Percentiles rank a stretch among this genome's conserved stretches.
phyloP scores from a whole-genome alignment of 225 moss, liverwort and hornwort genomes.

The Marchantia polymorpha region DNA sequence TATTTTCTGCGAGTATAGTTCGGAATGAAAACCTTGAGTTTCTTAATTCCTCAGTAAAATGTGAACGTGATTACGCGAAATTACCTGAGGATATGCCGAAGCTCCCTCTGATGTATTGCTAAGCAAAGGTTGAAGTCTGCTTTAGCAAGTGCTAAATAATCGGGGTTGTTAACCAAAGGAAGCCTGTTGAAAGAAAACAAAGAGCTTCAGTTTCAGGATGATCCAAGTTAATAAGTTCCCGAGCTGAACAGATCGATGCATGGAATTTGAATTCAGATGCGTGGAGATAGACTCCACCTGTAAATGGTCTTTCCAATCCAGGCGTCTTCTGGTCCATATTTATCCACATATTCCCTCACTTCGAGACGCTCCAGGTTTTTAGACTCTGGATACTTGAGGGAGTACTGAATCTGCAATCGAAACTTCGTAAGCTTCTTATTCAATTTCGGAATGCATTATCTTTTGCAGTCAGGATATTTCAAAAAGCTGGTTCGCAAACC shows the following conservation, averaged over 20 bases:
- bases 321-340: constrained; percentile 42
- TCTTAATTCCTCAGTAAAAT: background rate
- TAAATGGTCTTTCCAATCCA: constrained; percentile 50
- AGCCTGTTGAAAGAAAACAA: constrained; percentile 22
- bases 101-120: constrained; percentile 33
- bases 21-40: background rate
- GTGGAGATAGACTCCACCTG: constrained; percentile 19
- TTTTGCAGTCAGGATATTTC: background rate
- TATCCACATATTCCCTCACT: constrained; percentile 37
- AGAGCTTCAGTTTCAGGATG: background rate
- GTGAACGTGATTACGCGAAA: background rate
- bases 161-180: constrained; percentile 34
- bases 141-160: constrained; percentile 39
- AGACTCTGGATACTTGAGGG: constrained; percentile 28
- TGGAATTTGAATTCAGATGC: too few species aligned
- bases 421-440: too few species aligned
- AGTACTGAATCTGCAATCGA: constrained; percentile 29
- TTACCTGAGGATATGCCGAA: constrained; percentile 33
- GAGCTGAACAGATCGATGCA: background rate
- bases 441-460: too few species aligned
- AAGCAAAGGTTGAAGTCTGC: constrained; percentile 40
- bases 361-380: constrained; percentile 37
- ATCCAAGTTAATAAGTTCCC: background rate
- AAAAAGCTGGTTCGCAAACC: background rate
- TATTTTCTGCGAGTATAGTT: too few species aligned